phyloP scores from a whole-genome alignment of 1,284 basidiomycete genomes.

The Athelia psychrophila region DNA sequence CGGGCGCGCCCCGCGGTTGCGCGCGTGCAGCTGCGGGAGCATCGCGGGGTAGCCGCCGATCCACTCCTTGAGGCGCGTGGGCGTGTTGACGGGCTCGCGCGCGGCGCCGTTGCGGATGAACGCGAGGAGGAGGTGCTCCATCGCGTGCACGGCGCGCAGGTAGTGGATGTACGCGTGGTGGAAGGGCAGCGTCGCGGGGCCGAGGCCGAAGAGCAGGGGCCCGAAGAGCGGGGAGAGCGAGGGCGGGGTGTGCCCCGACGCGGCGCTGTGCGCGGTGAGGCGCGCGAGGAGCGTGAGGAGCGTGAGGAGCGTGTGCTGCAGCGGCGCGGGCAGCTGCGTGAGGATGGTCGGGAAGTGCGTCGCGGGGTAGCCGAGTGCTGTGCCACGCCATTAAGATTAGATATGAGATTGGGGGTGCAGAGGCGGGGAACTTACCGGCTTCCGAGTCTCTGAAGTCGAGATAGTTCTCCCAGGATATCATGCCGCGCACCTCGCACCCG shows the following conservation, averaged over 20 bases:
- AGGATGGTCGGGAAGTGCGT: slow-evolving; percentile 66
- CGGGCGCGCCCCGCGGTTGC: slow-evolving; percentile 40
- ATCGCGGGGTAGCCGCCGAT: slow-evolving; percentile 80
- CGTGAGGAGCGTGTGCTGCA: slow-evolving; percentile 61
- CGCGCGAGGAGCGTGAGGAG: slow-evolving; percentile 75
- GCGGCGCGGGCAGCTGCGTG: slow-evolving; percentile 45
- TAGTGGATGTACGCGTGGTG: slow-evolving; percentile 79
- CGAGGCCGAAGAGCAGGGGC: slow-evolving; percentile 80
- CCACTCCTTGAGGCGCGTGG: slow-evolving; percentile 80
- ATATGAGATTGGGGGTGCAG: slow-evolving; percentile 13
- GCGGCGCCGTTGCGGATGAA: slow-evolving; percentile 81
- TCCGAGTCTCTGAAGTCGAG: slow-evolving; percentile 75
- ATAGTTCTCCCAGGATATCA: slow-evolving; percentile 80
- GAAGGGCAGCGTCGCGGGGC: slow-evolving; percentile 59
- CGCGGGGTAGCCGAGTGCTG: slow-evolving; percentile 66
- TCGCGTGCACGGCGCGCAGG: slow-evolving; percentile 77
- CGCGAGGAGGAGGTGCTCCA: slow-evolving; percentile 84
- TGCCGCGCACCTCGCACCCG: slow-evolving; percentile 65
- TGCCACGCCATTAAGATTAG: slow-evolving; percentile 9
- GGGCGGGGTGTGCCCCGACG: slow-evolving; percentile 81
- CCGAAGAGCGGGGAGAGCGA: slow-evolving; percentile 88
- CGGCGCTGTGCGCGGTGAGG: slow-evolving; percentile 76
- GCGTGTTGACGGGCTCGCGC: slow-evolving; percentile 41
- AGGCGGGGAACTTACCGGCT: slow-evolving; percentile 50
- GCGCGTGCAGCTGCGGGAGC: slow-evolving; percentile 38